phyloP scores from a whole-genome alignment of 352 stramenopile genomes.

The Phytophthora multivora region DNA sequence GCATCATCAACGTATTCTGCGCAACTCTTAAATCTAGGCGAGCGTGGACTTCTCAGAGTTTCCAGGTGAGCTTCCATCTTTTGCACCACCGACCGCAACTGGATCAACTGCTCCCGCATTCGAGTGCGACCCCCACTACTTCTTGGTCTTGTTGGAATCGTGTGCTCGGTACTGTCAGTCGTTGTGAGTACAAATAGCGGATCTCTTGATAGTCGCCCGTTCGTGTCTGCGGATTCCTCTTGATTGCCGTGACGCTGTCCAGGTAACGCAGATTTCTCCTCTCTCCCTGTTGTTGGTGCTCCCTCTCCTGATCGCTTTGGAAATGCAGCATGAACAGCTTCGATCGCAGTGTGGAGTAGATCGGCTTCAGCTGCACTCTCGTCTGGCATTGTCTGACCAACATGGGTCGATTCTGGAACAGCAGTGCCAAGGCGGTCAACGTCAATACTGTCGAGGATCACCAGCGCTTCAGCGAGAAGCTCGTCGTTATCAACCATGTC shows the following conservation, averaged over 20 bases:
- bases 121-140: constrained; percentile 9
- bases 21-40: too few species aligned
- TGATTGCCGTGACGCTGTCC: neutral
- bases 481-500: constrained; percentile 12
- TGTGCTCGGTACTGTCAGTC: neutral
- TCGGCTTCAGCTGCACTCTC: constrained; percentile 5
- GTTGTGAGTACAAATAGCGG: neutral
- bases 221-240: neutral
- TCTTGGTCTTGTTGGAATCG: constrained; percentile 3
- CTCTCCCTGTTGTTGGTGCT: neutral
- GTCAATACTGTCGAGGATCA: constrained; percentile 26
- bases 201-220: neutral
- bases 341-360: constrained; percentile 12
- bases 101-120: constrained; percentile 26
- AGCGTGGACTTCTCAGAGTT: constrained; percentile 11
- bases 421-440: constrained; percentile 10
- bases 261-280: neutral
- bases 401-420: neutral
- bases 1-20: neutral
- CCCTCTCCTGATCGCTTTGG: too few species aligned
- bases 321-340: neutral
- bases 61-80: constrained; percentile 28
- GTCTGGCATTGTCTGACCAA: neutral
- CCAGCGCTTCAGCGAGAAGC: constrained; percentile 24
- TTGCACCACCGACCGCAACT: constrained; percentile 17